phyloP scores from a whole-genome alignment of 2,329 filamentous ascomycete genomes.

The Pseudocercospora vitis region DNA sequence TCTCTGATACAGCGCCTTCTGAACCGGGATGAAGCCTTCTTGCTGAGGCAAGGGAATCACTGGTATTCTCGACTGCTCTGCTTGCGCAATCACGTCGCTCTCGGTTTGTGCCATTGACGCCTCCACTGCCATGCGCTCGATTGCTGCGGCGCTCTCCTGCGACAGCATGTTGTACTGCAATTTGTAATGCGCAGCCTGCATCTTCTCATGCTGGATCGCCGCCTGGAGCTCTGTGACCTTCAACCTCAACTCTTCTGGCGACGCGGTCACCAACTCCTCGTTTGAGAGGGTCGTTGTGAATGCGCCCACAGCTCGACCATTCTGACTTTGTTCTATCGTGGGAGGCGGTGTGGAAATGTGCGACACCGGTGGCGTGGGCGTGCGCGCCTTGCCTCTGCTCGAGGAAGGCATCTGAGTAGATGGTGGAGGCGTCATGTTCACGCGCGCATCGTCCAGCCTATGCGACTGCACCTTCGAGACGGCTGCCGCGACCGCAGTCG shows the following conservation, averaged over 20 bases:
- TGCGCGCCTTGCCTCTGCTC: constrained; percentile 42
- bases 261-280: constrained; percentile 55
- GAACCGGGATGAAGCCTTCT: constrained; percentile 40
- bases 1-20: constrained; percentile 56
- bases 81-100: constrained; percentile 76
- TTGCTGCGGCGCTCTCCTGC: constrained; percentile 79
- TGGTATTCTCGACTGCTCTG: constrained; percentile 64
- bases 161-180: constrained; percentile 82
- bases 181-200: constrained; percentile 85
- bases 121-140: constrained; percentile 85
- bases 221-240: constrained; percentile 55
- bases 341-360: constrained; percentile 53
- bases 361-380: constrained; percentile 53
- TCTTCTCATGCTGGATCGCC: constrained; percentile 66
- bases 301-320: constrained; percentile 14
- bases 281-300: constrained; percentile 42
- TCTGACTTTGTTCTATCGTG: constrained; percentile 34
- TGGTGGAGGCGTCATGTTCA: constrained; percentile 62
- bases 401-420: constrained; percentile 56
- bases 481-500: constrained; percentile 42
- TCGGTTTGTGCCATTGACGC: constrained; percentile 88
- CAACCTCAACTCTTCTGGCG: constrained; percentile 53
- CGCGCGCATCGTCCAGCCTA: constrained; percentile 35
- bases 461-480: constrained; percentile 26
- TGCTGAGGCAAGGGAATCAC: constrained; percentile 46